Evolutionary conservation across 108 stramenopile genomes (phyloP).

Genomic region (Cyclotella sp.): DNA sequence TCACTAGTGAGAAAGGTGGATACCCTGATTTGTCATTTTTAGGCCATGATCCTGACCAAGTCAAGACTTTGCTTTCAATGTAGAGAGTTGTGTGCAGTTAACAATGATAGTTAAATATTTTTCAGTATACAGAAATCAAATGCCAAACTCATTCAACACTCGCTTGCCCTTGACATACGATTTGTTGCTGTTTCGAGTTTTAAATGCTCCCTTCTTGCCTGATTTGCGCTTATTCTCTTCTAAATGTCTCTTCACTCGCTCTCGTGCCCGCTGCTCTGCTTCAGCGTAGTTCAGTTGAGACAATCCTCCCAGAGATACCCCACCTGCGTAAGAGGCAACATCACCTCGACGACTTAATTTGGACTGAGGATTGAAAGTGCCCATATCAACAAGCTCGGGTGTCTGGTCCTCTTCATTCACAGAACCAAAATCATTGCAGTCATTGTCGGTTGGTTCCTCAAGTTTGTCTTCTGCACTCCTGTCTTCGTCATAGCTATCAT

Average conservation of each 20-base stretch:
- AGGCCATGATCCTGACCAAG: slow-evolving; percentile 76
- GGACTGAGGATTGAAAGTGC: slow-evolving; percentile 25
- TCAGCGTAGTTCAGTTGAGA: slow-evolving; percentile 55
- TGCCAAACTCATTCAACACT: slow-evolving; percentile 60
- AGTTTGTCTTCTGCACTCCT: slow-evolving; percentile 5
- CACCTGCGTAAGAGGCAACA: slow-evolving; percentile 33
- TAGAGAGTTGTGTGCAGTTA: background rate
- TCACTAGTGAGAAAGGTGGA: slow-evolving; percentile 67
- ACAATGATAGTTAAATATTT: no score
- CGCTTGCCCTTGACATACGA: slow-evolving; percentile 86
- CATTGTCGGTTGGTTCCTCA: slow-evolving; percentile 17
- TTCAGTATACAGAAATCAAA: no score
- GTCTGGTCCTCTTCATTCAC: slow-evolving; percentile 35
- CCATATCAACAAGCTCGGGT: slow-evolving; percentile 45
- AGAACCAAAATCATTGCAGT: slow-evolving; percentile 25
- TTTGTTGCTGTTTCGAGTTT: slow-evolving; percentile 82
- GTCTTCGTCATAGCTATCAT: slow-evolving; percentile 43
- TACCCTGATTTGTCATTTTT: slow-evolving; percentile 82
- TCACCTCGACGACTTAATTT: slow-evolving; percentile 21
- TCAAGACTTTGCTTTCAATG: slow-evolving; percentile 69
- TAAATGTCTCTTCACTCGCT: slow-evolving; percentile 75
- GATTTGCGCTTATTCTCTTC: slow-evolving; percentile 69
- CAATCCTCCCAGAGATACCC: slow-evolving; percentile 48
- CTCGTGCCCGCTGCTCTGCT: slow-evolving; percentile 70
- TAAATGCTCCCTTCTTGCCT: slow-evolving; percentile 78